Percentiles rank a stretch among this genome's conserved stretches.
These are phyloP conservation scores for Globisporangium splendens DNA, from an alignment of 352 stramenopile species.

Conservation along the genomic window DNA sequence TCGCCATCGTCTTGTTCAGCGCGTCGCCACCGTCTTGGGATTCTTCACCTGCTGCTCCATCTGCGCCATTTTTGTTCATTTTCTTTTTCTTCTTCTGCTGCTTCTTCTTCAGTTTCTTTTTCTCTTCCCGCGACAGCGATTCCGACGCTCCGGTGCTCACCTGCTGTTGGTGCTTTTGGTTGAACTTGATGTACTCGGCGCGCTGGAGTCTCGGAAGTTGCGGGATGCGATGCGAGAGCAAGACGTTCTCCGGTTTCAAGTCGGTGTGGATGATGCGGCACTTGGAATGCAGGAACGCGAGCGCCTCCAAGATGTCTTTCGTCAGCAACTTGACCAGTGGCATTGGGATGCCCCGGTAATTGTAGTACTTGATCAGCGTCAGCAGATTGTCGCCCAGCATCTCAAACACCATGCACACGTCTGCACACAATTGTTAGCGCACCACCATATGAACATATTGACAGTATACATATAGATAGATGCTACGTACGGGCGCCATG, in stretches of 20 bases:
- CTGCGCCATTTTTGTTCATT: constrained; percentile 53
- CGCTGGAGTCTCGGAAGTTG: constrained; percentile 65
- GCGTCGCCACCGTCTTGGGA: not conserved
- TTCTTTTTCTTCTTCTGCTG: too few species aligned
- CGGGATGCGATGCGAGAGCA: constrained; percentile 85
- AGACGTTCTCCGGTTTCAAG: constrained; percentile 99
- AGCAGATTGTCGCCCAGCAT: constrained; percentile 99
- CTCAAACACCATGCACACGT: constrained; percentile 99
- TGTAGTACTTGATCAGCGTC: constrained; percentile 98
- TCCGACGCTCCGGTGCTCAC: constrained; percentile 26
- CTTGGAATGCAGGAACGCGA: constrained; percentile 97
- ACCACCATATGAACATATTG: constrained; percentile 19
- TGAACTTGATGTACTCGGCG: constrained; percentile 44
- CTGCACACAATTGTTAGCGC: constrained; percentile 19
- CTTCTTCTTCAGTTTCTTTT: constrained; percentile 93
- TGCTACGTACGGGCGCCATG: constrained; percentile 89
- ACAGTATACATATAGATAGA: too few species aligned
- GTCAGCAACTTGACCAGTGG: constrained; percentile 93
- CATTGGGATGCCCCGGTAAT: constrained; percentile 97
- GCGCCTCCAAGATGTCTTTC: constrained; percentile 92
- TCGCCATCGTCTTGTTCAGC: constrained; percentile 3
- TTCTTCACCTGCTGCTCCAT: constrained; percentile 3
- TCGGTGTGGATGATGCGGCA: constrained; percentile 99
- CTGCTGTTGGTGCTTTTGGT: constrained; percentile 33
- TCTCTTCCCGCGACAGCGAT: constrained; percentile 85